Evolutionary conservation across 2,329 filamentous ascomycete genomes (phyloP), one percentile per base, ranked within the genome.

Genomic region (Pseudodiploospora longispora): DNA sequence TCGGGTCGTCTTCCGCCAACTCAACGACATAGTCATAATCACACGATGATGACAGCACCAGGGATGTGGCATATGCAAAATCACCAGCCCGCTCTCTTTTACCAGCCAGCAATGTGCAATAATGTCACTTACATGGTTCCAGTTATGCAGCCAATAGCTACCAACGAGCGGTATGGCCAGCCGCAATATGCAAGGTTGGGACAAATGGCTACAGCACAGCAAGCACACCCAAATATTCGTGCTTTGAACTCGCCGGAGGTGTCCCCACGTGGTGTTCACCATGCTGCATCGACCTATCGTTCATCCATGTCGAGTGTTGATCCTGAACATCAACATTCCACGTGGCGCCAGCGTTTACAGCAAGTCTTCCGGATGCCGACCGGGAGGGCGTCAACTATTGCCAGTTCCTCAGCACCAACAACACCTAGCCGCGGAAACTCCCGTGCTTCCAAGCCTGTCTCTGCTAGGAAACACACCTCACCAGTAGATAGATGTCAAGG

Each of bases 301-400:
- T 34, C 12, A 34, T 34, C 32, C 32, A 34, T 34, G 32, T 19
- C 19, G 19, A 19, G 19, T 19, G 19, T 19, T 19, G 19, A 19
- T 19, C 19, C 19, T 19, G 19, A 49, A 35, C 44, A 50, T 29
- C 48, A 45, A 7, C 48, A 58, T 6, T 47, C 50, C 27, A 52
- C 46, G 5, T 63, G 60, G 60, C 47, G 50, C 27, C 59, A 61
- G 36, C 47, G 55, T 10, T 7, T 66, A 1, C 40, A 49, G 40
- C 53, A 52, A 8, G 49, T 51, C 1, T 51, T 66, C 30, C 53
- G 50, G 4, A 40, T 63, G 10, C 62, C 62, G 2, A 12, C 54
- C 1, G 65, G 65, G 5, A 59, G 52, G 44, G 63, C 61, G 6
- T 66, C 61, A 0, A 68, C 65, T 1, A 59, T 67, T 40, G 52